Conservation (phyloP, 805 yeast species). For the Sugiyamaella mastotermitis region DNA sequence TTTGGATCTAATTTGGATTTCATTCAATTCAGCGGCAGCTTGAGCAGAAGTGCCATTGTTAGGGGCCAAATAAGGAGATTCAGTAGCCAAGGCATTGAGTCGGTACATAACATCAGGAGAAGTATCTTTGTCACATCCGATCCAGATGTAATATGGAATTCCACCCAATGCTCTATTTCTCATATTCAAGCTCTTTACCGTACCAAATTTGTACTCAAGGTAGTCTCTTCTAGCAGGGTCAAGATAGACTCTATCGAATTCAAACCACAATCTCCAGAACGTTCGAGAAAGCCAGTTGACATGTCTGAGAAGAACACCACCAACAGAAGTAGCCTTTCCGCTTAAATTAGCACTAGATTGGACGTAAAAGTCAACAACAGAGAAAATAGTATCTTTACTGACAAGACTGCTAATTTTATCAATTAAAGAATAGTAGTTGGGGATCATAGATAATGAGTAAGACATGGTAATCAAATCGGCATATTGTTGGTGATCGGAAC, state of each 20-base stretch:
- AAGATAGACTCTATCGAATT: slow-evolving; percentile 70
- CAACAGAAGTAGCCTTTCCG: slow-evolving; percentile 68
- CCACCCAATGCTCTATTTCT: slow-evolving; percentile 61
- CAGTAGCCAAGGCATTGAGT: slow-evolving; percentile 69
- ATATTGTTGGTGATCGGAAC: slow-evolving; percentile 6
- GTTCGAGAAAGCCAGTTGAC: slow-evolving; percentile 72
- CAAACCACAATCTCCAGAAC: slow-evolving; percentile 87
- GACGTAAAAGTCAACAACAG: slow-evolving; percentile 76
- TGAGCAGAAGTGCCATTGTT: slow-evolving; percentile 13
- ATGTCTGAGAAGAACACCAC: slow-evolving; percentile 66
- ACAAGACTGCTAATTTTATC: slow-evolving; percentile 57
- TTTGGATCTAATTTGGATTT: slow-evolving; percentile 34
- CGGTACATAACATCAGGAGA: slow-evolving; percentile 44
- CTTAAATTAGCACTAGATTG: slow-evolving; percentile 58
- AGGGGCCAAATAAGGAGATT: slow-evolving; percentile 76
- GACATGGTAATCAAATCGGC: slow-evolving; percentile 78
- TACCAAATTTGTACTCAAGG: slow-evolving; percentile 76
- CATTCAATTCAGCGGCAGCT: slow-evolving; percentile 8
- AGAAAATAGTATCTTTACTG: slow-evolving; percentile 52
- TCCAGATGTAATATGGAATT: slow-evolving; percentile 80
- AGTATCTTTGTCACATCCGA: slow-evolving; percentile 61
- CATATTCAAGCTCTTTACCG: slow-evolving; percentile 65
- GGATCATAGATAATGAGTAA: slow-evolving; percentile 80
- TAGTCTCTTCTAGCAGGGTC: slow-evolving; percentile 80
- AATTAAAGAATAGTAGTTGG: slow-evolving; percentile 70